These are phyloP conservation scores for Diplogelasinospora grovesii DNA, from an alignment of 495 filamentous ascomycete species.

Conservation along the genomic window DNA sequence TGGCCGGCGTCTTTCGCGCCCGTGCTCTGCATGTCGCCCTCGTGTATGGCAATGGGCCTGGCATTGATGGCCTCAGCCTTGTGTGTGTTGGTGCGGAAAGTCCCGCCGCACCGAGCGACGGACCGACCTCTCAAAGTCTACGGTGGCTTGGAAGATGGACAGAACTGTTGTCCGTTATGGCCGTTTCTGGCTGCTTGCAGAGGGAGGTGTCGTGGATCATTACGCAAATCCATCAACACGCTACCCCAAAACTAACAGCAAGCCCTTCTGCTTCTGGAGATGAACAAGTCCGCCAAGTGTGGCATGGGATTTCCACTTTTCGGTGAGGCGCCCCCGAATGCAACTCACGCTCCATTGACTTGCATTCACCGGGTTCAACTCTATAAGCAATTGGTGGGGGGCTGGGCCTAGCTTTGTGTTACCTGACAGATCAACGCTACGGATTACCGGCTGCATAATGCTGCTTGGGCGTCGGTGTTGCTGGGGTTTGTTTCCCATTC, in stretches of 20 bases:
- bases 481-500: too few species aligned
- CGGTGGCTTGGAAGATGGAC: too few species aligned
- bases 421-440: conserved; percentile 13
- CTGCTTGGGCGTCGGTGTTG: neutral
- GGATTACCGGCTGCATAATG: neutral
- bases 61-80: too few species aligned
- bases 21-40: too few species aligned
- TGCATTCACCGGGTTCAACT: conserved; percentile 3
- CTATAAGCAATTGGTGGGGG: neutral
- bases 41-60: too few species aligned
- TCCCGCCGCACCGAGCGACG: too few species aligned
- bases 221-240: neutral
- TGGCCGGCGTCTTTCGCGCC: too few species aligned
- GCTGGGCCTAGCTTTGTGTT: conserved; percentile 1
- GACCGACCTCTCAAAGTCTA: too few species aligned
- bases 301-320: too few species aligned
- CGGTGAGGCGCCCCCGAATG: conserved; percentile 11
- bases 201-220: neutral
- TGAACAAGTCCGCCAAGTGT: neutral
- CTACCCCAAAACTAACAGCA: neutral
- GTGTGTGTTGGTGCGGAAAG: too few species aligned
- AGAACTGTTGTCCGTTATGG: too few species aligned
- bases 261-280: neutral
- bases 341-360: neutral
- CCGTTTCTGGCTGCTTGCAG: neutral